Evolutionary conservation across 2,329 filamentous ascomycete species (phyloP), one percentile per base, ranked within the genome.

Genomic region (Penicillium italicum): DNA sequence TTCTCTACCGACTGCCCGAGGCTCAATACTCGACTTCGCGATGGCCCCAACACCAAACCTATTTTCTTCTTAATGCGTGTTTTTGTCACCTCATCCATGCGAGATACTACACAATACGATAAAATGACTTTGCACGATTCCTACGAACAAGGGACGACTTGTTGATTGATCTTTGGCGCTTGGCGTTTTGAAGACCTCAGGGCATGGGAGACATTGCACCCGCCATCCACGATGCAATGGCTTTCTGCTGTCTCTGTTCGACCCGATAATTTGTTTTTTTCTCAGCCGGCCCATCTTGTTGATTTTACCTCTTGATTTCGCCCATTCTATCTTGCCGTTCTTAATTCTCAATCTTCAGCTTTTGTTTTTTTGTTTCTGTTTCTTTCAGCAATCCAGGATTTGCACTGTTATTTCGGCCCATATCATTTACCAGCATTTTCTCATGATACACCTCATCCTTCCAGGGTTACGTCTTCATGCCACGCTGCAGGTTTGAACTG

Each of bases 111-210:
- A n/a, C 33, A 41, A 26, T 36, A 55, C 22, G 53, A 55, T 45
- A 51, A 28, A 55, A 55, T 37, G 47, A 59, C 64, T 57, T 60
- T 62, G 38, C 52, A 64, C 48, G 61, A 64, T 51, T 62, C 57
- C 38, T 44, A 64, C 40, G 60, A 65, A 48, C 37, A 50, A 40
- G 53, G 45, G 36, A 60, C 40, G 52, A 58, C 16, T 56, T 59
- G 52, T 41, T 49, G 42, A 48, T 38, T 40, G 47, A 53, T 59
- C 58, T 57, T 56, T 63, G 64, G 64, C 60, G 54, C 54, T 57
- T 38, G 57, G 55, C 44, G 55, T 62, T 60, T 40, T 51, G 44
- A 33, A 53, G 40, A 58, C 50, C 44, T 57, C 38, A 55, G 44
- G 46, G 50, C 41, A 50, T 42, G 38, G 24, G 50, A 53, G 50